These are phyloP conservation scores for Sporothrix mexicana DNA, from an alignment of 2,329 filamentous ascomycete genomes.

Conservation along the genomic window DNA sequence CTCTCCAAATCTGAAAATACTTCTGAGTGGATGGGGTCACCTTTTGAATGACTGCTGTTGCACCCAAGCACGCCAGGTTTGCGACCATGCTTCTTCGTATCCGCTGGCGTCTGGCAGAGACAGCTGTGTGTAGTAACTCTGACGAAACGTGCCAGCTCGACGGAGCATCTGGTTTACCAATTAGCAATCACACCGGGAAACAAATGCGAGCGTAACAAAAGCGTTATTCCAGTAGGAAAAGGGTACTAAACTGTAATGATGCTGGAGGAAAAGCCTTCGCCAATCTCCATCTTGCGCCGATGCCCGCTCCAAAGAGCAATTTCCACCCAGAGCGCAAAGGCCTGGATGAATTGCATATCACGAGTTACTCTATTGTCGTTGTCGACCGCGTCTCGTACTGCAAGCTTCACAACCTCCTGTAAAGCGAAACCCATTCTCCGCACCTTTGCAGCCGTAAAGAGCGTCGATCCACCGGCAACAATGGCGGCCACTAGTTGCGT, in stretches of 20 bases:
- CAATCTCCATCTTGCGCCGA: slow-evolving; percentile 14
- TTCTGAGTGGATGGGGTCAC: too few relatives aligned
- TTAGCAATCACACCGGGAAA: too few relatives aligned
- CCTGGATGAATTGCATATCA: not conserved
- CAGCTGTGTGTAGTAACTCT: not conserved
- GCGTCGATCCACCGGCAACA: not conserved
- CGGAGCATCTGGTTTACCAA: too few relatives aligned
- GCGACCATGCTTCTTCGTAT: not conserved
- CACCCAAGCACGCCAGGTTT: not conserved
- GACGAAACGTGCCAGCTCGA: not conserved
- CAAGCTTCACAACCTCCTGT: slow-evolving; percentile 7
- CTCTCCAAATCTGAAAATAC: too few relatives aligned
- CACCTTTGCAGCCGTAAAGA: not conserved
- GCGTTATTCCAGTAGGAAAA: too few relatives aligned
- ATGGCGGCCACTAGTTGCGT: not conserved
- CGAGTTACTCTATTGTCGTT: slow-evolving; percentile 11
- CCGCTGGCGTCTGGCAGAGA: not conserved
- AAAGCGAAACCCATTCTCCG: slow-evolving; percentile 3
- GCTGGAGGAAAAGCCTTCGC: slow-evolving; percentile 18
- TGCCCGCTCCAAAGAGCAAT: slow-evolving; percentile 17
- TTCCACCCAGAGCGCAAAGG: slow-evolving; percentile 5
- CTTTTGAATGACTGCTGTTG: slow-evolving; percentile 6
- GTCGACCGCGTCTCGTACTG: not conserved
- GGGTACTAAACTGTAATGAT: too few relatives aligned
- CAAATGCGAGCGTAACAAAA: too few relatives aligned